Evolutionary conservation across 306 rosid species (phyloP), one percentile per base, ranked within the genome.

Genomic region (Prunus davidiana): DNA sequence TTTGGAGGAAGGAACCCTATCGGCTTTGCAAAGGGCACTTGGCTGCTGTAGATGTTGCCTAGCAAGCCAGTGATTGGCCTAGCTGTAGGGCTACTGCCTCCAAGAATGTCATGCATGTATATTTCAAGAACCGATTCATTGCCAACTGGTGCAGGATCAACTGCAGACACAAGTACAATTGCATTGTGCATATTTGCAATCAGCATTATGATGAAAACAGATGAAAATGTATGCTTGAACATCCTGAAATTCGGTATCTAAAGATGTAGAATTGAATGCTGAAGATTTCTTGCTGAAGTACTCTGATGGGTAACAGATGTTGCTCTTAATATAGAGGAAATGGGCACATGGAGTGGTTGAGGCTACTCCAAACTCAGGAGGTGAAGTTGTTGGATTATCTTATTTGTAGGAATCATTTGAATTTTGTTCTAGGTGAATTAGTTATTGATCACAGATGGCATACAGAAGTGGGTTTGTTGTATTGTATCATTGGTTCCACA

Each of bases 51-150:
- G 80, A 92, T 95, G 84, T 83, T 95, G 2, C 97, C 96, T 3
- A 95, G 80, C 82, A 95, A 86, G 58, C 97, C 97, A 3, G 97
- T 92, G 72, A 95, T 84, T 0, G 97, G 97, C 49, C 97, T 84
- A 1, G 99, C 96, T 3, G 96, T 95, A 0, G 99, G 97, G 85
- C 80, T 85, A n/a, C 84, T 86, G 12, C 97, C 99, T 3, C 96
- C 97, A 9, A 90, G 88, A 79, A 92, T 91, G 86, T 95, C 99
- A 46, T 95, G 99, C 91, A 95, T 89, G 83, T 88, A 95, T 28
- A 95, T 64, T 81, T 95, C 97, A 69, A 92, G 85, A 8, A 90
- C 62, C 0, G 96, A 81, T 80, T 92, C 93, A 25, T 81, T 84
- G 5, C 86, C 78, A 28, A 79, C 87, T 52, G 84, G 77, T 64